Conservation (phyloP, 768 basidiomycete genomes). For the Grammothele lineata region DNA sequence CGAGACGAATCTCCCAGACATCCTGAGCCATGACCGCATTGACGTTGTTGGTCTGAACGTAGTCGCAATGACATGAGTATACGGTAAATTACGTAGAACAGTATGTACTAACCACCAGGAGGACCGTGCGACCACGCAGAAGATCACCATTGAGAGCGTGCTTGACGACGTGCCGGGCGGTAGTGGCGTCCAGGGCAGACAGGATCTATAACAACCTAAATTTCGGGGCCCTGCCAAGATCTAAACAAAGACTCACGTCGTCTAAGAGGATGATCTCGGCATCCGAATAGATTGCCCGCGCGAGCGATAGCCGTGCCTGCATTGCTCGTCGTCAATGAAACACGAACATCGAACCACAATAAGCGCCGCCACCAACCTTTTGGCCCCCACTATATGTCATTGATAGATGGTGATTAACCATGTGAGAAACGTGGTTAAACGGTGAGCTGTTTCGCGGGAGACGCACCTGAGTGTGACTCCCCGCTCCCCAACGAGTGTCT, state of each 20-base stretch:
- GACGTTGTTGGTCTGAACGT: slow-evolving; percentile 45
- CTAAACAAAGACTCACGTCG: slow-evolving; percentile 49
- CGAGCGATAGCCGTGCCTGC: slow-evolving; percentile 46
- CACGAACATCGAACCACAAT: no score
- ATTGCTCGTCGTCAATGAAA: no score
- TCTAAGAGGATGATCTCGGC: slow-evolving; percentile 68
- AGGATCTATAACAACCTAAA: no score
- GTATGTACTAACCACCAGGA: slow-evolving; percentile 52
- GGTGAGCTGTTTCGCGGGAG: no score
- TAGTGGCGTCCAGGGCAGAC: slow-evolving; percentile 49
- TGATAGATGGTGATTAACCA: no score
- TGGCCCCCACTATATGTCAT: slow-evolving; percentile 36
- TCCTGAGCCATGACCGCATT: slow-evolving; percentile 50
- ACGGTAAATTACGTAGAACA: no score
- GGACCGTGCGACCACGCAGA: slow-evolving; percentile 43
- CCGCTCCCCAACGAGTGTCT: slow-evolving; percentile 55
- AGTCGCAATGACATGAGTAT: background rate
- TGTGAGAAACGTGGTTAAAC: no score
- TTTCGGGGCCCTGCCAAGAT: no score
- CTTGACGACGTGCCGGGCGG: slow-evolving; percentile 46
- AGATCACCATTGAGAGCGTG: slow-evolving; percentile 46
- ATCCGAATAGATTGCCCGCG: slow-evolving; percentile 55
- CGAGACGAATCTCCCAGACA: slow-evolving; percentile 51
- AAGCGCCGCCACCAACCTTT: slow-evolving; percentile 29
- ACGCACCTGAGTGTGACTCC: slow-evolving; percentile 40